Evolutionary conservation across 805 yeast genomes (phyloP), one percentile per base, ranked within the genome.

Genomic region (Pichia cabralensis): DNA sequence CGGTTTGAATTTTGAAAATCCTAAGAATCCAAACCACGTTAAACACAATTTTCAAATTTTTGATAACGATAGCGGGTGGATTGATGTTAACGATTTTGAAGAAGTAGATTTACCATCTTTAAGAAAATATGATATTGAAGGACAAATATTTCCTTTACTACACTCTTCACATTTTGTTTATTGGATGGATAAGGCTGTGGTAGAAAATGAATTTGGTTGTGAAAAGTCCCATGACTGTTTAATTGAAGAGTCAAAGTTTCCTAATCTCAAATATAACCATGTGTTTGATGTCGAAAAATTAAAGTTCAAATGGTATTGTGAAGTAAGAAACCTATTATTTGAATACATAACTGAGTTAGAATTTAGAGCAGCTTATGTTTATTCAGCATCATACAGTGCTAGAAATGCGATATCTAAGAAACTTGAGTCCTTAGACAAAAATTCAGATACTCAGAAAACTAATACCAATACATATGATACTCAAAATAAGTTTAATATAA

Each of bases 221-320:
- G 71, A 69, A 43, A 48, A 61, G 0, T 72, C 80, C 6, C 95
- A 85, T 49, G 60, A 67, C 12, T 85, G 95, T 55, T 50, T 65
- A n/a, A 59, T 75, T 37, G 76, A 71, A 2, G 44, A 50, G 3
- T 62, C 62, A 2, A 26, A 38, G 8, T 32, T 26, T 35, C 52
- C 48, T 19, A 14, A 41, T 43, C 30, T 35, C 5, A 27, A 28
- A 8, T 80, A 73, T 55, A 69, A 68, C 39, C 86, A 88, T 51
- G 61, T 85, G 31, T 84, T 80, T 53, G 71, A 77, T 39, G 59
- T 84, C 16, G 86, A 85, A 45, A 74, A 79, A 36, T 65, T 84
- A 53, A 72, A 77, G 46, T 51, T 86, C 45, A 80, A 76, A 45
- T 86, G 96, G 95, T 79, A 81, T 53, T 76, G 80, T 40, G 50